These are phyloP conservation scores for Pichia sp. DNA, from an alignment of 1,139 yeast genomes.

Conservation along the genomic window DNA sequence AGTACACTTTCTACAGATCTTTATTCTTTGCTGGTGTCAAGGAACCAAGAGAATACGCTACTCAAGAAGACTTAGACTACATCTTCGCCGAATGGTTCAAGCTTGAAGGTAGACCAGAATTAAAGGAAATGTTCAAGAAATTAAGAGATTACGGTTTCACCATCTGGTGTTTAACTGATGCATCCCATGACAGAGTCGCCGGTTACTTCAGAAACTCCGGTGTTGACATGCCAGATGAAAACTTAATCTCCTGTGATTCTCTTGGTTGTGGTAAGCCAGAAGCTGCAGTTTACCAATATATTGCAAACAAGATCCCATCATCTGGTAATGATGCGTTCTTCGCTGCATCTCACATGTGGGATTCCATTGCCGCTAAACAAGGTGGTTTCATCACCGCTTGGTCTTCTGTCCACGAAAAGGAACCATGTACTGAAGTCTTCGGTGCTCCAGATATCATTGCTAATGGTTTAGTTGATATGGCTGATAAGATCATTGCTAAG, in stretches of 20 bases:
- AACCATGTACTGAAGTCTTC: conserved; percentile 27
- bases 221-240: conserved; percentile 25
- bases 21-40: conserved; percentile 25
- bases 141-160: conserved; percentile 28
- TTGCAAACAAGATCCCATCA: conserved; percentile 30
- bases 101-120: conserved; percentile 27
- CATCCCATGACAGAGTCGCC: conserved; percentile 26
- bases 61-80: conserved; percentile 24
- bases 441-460: conserved; percentile 29
- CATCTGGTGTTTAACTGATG: conserved; percentile 29
- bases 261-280: conserved; percentile 30
- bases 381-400: conserved; percentile 31
- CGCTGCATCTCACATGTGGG: conserved; percentile 32
- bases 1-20: conserved; percentile 26
- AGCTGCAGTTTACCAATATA: conserved; percentile 23
- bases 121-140: conserved; percentile 24
- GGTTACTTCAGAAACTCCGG: conserved; percentile 25
- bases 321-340: conserved; percentile 25
- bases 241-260: conserved; percentile 28
- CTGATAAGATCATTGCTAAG: conserved; percentile 26
- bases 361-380: conserved; percentile 28
- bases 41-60: conserved; percentile 25
- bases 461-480: conserved; percentile 27
- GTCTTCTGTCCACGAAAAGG: conserved; percentile 27
- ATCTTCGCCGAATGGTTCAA: conserved; percentile 23